A percentile compares a stretch with the other conserved stretches of the same genome.
These are phyloP conservation scores for Noccaea bulbosa DNA, from an alignment of 345 rosid species.

Conservation along the genomic window DNA sequence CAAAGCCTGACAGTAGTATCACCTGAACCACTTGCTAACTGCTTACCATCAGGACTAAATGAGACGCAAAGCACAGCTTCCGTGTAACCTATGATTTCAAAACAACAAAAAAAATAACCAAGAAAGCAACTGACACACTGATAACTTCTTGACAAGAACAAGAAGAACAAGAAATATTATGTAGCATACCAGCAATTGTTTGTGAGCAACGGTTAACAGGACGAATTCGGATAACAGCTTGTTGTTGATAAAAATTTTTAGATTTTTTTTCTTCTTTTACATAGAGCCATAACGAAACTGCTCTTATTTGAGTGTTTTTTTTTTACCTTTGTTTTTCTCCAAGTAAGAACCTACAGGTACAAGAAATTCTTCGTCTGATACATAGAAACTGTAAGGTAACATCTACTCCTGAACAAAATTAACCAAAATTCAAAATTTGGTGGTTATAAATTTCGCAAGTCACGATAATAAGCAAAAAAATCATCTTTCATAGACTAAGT, in stretches of 20 bases:
- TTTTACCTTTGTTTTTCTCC: constrained; percentile 75
- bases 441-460: neutral
- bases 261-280: no score
- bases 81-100: constrained; percentile 58
- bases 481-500: no score
- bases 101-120: neutral
- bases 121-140: fast-evolving
- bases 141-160: no score
- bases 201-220: constrained; percentile 88
- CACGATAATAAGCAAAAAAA: neutral
- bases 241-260: constrained; percentile 96
- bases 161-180: neutral
- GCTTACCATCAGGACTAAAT: constrained; percentile 91
- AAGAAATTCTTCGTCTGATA: constrained; percentile 83
- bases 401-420: constrained; percentile 68
- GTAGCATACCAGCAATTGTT: constrained; percentile 69
- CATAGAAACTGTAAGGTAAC: constrained; percentile 81
- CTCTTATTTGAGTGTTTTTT: neutral
- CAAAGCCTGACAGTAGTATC: constrained; percentile 94
- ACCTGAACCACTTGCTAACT: constrained; percentile 98
- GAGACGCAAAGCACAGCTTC: constrained; percentile 95
- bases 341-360: constrained; percentile 81
- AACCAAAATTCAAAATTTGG: neutral
- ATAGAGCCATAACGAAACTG: no score
- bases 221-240: constrained; percentile 93